Base-by-base conservation (phyloP, 2,329 filamentous ascomycete genomes). In the Aspergillus tubingensis region DNA sequence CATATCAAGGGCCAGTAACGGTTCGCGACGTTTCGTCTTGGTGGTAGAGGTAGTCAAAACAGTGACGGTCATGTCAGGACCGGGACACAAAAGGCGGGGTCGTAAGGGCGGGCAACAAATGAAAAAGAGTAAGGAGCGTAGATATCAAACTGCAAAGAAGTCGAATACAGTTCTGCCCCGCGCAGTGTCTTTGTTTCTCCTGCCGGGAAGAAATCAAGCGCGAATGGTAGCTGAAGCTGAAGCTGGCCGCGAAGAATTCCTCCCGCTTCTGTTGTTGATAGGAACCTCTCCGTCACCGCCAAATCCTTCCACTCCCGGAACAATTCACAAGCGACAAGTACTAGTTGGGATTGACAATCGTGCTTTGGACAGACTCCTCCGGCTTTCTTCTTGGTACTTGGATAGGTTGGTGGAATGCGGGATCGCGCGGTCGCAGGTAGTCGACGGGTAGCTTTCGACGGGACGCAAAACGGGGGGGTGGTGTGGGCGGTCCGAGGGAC, bases 61-160 rank as follows among this genome's bases (percentile, higher is more conserved):
- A 68, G 73, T 70, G 71, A 67, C 69, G 72, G 72, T 77, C 75
- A 77, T 77, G 70, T 72, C 72, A 74, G 60, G 64, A 57, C 64
- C 58, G 57, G 48, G 51, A 21, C 39, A 15, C 32, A 36, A 13
- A 53, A 49, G 10, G 54, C 49, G 63, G 44, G 44, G 44, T 25
- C 25, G 44, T 49, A 49, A 23, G 21, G 13, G 44, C 32, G 11
- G 32, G 11, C 11, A 13, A 30, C 21, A 30, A 49, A 25, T 30
- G 44, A 49, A 49, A 49, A 15, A 10, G 8, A 25, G 25, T 25
- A 30, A 30, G 15, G 25, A 49, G 21, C 15, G 44, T 27, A 15
- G 3, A 27, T 36, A 30, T 25, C 8, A 19, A 30, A 10, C 8
- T 10, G 44, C 21, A 6, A 27, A 15, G 15, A 5, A 17, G 25